A percentile compares a stretch with the other conserved stretches of the same genome.
Evolutionary conservation across 2,329 filamentous ascomycete genomes (phyloP).

Genomic region (Sodiomyces alkalinus): DNA sequence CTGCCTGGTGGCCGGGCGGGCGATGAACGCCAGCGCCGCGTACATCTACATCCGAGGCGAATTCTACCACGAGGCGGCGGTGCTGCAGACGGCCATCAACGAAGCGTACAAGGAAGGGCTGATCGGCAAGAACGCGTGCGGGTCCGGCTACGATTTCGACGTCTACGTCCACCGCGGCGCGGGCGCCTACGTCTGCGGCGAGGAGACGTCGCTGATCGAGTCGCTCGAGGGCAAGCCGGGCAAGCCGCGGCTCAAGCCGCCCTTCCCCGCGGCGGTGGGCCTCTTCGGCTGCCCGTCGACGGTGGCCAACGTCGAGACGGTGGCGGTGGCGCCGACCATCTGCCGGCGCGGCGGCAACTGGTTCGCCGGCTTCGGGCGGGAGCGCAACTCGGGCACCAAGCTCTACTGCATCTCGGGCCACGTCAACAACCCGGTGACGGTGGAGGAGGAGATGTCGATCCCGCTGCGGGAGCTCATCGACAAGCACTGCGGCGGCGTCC

Average conservation of each 20-base stretch:
- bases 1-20: constrained; percentile 85
- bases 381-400: constrained; percentile 94
- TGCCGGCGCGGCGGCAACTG: constrained; percentile 81
- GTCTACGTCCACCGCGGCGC: constrained; percentile 93
- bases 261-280: constrained; percentile 93
- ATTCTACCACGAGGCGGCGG: constrained; percentile 89
- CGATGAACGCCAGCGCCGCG: constrained; percentile 96
- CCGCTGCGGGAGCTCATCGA: constrained; percentile 92
- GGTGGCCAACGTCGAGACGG: constrained; percentile 94
- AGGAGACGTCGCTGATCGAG: constrained; percentile 96
- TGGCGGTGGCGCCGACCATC: constrained; percentile 91
- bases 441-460: constrained; percentile 99
- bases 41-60: constrained; percentile 99
- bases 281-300: constrained; percentile 97
- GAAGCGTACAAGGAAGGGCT: constrained; percentile 90
- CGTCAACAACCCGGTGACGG: constrained; percentile 95
- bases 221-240: constrained; percentile 97
- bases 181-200: constrained; percentile 94
- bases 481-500: constrained; percentile 93
- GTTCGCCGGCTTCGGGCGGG: constrained; percentile 89
- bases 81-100: constrained; percentile 90
- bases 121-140: constrained; percentile 97
- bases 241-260: constrained; percentile 96
- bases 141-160: constrained; percentile 93
- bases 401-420: constrained; percentile 97